These are phyloP conservation scores for Nannochloropsis salina DNA, from an alignment of 108 stramenopile species.

Conservation along the genomic window DNA sequence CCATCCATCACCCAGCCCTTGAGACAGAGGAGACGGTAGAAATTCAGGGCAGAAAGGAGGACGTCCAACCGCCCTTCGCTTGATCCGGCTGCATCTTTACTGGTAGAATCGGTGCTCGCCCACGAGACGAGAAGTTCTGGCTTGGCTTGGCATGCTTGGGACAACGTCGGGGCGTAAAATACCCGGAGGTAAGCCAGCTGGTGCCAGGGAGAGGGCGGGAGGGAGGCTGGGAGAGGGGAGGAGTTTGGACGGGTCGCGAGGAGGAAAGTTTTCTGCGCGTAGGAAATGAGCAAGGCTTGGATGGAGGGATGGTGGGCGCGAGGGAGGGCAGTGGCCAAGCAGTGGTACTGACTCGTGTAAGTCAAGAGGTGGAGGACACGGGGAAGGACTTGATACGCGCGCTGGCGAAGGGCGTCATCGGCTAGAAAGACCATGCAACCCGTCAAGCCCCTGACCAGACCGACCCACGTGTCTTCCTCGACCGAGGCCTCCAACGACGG, in stretches of 20 bases:
- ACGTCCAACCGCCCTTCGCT: background rate
- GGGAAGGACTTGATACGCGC: background rate
- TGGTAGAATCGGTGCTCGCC: background rate
- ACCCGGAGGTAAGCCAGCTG: background rate
- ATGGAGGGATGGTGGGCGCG: background rate
- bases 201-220: background rate
- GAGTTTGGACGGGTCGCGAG: background rate
- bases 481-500: no score
- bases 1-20: background rate
- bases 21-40: background rate
- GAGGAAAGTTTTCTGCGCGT: background rate
- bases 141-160: background rate
- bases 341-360: background rate
- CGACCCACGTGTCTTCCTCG: background rate
- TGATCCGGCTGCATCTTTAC: background rate
- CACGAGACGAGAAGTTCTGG: background rate
- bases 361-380: background rate
- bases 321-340: background rate
- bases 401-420: background rate
- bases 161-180: background rate
- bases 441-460: constrained; percentile 4
- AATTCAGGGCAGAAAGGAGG: background rate
- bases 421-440: background rate
- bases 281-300: constrained; percentile 6
- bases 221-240: background rate